Evolutionary conservation across 768 basidiomycete genomes (phyloP).

Genomic region (Royoungia palumana): DNA sequence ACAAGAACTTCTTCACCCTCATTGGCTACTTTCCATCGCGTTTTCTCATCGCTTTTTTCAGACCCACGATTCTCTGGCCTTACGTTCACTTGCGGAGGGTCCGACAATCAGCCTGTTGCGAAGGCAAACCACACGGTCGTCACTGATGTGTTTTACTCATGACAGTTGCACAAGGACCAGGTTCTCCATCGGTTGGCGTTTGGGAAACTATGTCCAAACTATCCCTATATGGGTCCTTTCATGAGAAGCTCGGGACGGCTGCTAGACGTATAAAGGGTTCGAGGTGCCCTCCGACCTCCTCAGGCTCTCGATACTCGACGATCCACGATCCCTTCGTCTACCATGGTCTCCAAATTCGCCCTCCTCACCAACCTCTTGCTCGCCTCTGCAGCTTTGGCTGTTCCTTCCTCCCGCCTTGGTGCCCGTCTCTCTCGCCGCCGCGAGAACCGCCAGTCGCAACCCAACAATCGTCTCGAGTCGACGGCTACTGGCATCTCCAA

Average conservation of each 20-base stretch:
- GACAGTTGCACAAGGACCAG: neutral
- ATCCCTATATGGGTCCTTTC: neutral
- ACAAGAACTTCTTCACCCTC: too few relatives aligned
- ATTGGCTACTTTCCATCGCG: too few relatives aligned
- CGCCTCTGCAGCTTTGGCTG: constrained; percentile 14
- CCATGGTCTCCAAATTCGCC: constrained; percentile 18
- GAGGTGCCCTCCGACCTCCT: neutral
- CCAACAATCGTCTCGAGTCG: constrained; percentile 1
- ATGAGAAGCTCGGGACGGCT: constrained; percentile 1
- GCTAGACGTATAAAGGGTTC: constrained; percentile 12
- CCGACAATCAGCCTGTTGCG: too few relatives aligned
- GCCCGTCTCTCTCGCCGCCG: constrained; percentile 16
- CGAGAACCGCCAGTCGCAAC: constrained; percentile 11
- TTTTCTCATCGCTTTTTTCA: too few relatives aligned
- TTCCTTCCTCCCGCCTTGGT: constrained; percentile 12
- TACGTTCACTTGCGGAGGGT: too few relatives aligned
- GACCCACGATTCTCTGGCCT: too few relatives aligned
- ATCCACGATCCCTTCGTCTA: neutral
- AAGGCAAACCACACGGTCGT: too few relatives aligned
- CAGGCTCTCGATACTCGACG: neutral
- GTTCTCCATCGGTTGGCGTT: too few relatives aligned
- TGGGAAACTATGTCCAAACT: neutral
- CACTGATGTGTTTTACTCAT: neutral
- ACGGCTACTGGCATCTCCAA: neutral
- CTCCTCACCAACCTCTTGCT: constrained; percentile 18